Conservation (phyloP, 306 rosid genomes). For the Chamaecrista fasciculata region DNA sequence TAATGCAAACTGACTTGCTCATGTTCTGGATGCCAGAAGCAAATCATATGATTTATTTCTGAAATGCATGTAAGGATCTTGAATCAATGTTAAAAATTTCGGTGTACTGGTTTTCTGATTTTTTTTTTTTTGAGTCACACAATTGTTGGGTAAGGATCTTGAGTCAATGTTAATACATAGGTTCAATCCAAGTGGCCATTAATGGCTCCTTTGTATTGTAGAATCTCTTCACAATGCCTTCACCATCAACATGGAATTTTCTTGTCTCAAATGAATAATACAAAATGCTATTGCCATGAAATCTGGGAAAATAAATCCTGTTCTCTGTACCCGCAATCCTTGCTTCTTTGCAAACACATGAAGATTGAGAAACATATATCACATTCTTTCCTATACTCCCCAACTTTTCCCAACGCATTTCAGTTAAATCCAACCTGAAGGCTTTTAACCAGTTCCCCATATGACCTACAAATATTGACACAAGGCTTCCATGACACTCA, state of each 20-base stretch:
- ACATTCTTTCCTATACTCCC: background rate
- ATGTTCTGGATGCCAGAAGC: background rate
- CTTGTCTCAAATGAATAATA: background rate
- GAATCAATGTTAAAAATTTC: background rate
- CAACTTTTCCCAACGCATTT: background rate
- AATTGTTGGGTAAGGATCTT: background rate
- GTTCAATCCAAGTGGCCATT: background rate
- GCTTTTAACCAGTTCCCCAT: background rate
- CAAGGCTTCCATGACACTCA: background rate
- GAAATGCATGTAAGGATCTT: constrained; percentile 23
- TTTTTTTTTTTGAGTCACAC: background rate
- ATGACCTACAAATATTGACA: background rate
- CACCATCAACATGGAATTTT: background rate
- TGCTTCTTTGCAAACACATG: background rate
- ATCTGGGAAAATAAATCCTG: no score
- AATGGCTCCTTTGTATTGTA: background rate
- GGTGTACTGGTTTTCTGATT: background rate
- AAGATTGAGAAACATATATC: background rate
- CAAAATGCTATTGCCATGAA: no score
- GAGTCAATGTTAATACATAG: background rate
- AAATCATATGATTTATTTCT: background rate
- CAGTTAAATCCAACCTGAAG: no score
- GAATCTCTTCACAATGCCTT: background rate
- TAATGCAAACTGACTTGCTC: constrained; percentile 4
- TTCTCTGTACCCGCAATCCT: background rate